Base-by-base conservation (phyloP, 2,329 filamentous ascomycete genomes). In the Neonectria magnoliae region DNA sequence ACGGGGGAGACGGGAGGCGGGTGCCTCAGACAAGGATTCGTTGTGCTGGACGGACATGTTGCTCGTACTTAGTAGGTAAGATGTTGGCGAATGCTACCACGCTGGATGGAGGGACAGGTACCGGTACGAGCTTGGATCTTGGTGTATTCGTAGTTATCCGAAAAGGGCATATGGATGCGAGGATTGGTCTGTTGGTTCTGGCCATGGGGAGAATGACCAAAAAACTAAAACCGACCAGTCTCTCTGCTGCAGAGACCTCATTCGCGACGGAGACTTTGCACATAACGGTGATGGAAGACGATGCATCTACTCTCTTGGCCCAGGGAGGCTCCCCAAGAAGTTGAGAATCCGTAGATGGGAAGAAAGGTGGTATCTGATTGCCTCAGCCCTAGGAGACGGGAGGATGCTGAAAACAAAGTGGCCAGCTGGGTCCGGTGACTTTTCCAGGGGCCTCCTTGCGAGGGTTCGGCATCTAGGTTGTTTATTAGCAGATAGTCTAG, bases 381-480 rank as follows among this genome's bases (percentile, higher is more conserved):
- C 31, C 54, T 62, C 60, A 62, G 60, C 60, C 60, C 60, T 62
- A 57, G 47, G 54, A 50, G 48, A 52, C 60, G 55, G 60, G 54
- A 57, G 60, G 60, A 62, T 57, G 38, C 45, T 51, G 57, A 55
- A 51, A 14, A 16, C 36, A 7, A 51, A 20, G 48, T 20, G 48
- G 50, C 51, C 22, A 29, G 51, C 36, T n/a, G 53, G 38, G 47
- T 52, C 54, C 48, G 42, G 54, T 57, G 54, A 48, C 54, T 41
- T 42, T 11, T 41, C 47, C 33, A 45, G 41, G n/a, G 18, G 58
- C 36, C 57, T 56, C 41, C 29, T 53, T 47, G 60, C 16, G 31
- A 44, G 9, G 27, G 41, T 31, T 47, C 31, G 31, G 31, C 31
- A 33, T 38, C 44, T 20, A 14, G 10, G 13, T 27, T 22, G 22